Evolutionary conservation across 1,284 basidiomycete genomes (phyloP).

Genomic region (Irpex sp.): DNA sequence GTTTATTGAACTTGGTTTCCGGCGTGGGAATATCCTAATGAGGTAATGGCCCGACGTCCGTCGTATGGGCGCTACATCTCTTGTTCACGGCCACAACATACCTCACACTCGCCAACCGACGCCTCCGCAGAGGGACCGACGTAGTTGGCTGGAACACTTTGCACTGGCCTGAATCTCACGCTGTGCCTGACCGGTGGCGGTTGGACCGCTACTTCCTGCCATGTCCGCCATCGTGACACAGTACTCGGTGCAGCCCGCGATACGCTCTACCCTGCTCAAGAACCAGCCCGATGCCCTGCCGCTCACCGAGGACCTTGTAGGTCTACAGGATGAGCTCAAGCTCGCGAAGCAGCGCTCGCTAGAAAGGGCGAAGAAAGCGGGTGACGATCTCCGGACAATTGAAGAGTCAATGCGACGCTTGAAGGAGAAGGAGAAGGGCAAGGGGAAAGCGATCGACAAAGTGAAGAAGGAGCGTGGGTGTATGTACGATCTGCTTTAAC

Average conservation of each 20-base stretch:
- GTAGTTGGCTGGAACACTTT: not conserved
- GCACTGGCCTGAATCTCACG: not conserved
- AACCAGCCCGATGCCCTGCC: slow-evolving; percentile 63
- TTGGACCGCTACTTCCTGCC: slow-evolving; percentile 11
- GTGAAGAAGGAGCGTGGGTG: slow-evolving; percentile 68
- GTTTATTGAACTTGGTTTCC: not conserved
- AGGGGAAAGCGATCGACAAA: slow-evolving; percentile 68
- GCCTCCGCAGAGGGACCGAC: not conserved
- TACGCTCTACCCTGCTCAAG: slow-evolving; percentile 56
- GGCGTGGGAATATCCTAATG: slow-evolving; percentile 6
- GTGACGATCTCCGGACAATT: slow-evolving; percentile 63
- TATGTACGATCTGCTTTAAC: slow-evolving; percentile 39
- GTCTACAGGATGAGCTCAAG: slow-evolving; percentile 57
- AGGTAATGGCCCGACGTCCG: slow-evolving; percentile 9
- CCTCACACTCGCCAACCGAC: not conserved
- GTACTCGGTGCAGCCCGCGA: slow-evolving; percentile 40
- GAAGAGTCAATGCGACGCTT: slow-evolving; percentile 68
- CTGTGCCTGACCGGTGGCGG: not conserved
- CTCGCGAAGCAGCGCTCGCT: slow-evolving; percentile 49
- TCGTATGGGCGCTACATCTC: slow-evolving; percentile 9
- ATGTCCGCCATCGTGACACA: slow-evolving; percentile 46
- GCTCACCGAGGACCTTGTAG: slow-evolving; percentile 66
- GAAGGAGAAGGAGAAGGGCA: slow-evolving; percentile 74
- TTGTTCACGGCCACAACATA: slow-evolving; percentile 13
- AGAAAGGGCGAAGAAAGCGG: slow-evolving; percentile 64